Percentiles rank a stretch among this genome's conserved stretches.
Evolutionary conservation across 2,329 filamentous ascomycete species (phyloP).

Genomic region (Monilinia laxa): DNA sequence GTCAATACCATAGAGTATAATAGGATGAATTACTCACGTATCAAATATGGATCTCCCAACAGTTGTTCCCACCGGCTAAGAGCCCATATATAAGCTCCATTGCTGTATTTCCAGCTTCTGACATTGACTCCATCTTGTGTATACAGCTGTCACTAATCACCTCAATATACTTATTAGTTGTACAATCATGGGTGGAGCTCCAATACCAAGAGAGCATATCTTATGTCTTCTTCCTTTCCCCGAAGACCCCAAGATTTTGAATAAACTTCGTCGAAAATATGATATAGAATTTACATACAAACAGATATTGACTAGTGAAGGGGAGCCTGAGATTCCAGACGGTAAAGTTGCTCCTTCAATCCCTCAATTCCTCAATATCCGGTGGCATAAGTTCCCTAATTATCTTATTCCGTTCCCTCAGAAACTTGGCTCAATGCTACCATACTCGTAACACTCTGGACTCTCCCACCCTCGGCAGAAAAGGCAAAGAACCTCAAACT

Average conservation of each 20-base stretch:
- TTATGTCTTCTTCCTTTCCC: conserved; percentile 47
- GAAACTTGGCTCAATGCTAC: conserved; percentile 38
- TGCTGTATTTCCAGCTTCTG: not conserved
- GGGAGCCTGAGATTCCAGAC: conserved; percentile 28
- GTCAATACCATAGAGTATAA: not conserved
- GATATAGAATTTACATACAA: conserved; percentile 48
- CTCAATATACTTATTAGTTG: conserved; percentile 11
- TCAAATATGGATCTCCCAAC: not conserved
- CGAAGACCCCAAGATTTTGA: conserved; percentile 43
- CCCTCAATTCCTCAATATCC: not conserved
- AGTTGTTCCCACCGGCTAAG: not conserved
- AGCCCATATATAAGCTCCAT: conserved; percentile 12
- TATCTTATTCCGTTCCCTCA: conserved; percentile 22
- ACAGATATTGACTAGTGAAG: conserved; percentile 35
- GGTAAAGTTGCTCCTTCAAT: conserved; percentile 24
- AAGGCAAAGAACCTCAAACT: conserved; percentile 40
- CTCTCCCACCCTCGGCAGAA: conserved; percentile 35
- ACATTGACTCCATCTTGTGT: not conserved
- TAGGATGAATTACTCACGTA: not conserved
- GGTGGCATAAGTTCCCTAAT: not conserved
- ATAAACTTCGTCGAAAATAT: conserved; percentile 44
- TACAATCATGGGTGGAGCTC: conserved; percentile 47
- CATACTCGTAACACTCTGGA: conserved; percentile 39
- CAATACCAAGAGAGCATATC: conserved; percentile 43
- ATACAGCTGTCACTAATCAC: not conserved